Evolutionary conservation across 495 filamentous ascomycete species (phyloP).

Genomic region (Tuber melanosporum): DNA sequence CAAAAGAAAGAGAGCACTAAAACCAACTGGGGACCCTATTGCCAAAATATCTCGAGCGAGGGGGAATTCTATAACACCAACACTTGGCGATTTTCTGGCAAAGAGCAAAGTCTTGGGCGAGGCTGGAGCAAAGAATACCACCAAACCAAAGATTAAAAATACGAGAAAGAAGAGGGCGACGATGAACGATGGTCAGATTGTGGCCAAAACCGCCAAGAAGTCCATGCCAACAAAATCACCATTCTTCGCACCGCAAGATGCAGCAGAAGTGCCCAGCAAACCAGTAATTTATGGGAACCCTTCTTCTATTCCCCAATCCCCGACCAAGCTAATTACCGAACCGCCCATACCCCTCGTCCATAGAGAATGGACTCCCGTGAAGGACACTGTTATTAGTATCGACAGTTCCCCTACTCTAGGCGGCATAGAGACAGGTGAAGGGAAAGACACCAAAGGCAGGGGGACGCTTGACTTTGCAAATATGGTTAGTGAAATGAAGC

Average conservation of each 20-base stretch:
- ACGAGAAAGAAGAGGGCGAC: conserved; percentile 12
- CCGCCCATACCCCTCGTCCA: conserved; percentile 15
- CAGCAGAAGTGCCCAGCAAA: not conserved
- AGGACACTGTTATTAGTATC: conserved; percentile 13
- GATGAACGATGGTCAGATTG: conserved; percentile 20
- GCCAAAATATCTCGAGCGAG: not conserved
- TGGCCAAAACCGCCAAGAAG: conserved; percentile 24
- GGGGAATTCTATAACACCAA: not conserved
- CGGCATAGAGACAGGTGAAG: conserved; percentile 9
- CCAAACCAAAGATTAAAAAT: conserved; percentile 6
- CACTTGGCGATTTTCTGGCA: not conserved
- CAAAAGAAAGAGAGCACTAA: not conserved
- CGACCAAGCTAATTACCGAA: conserved; percentile 5
- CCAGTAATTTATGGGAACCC: conserved; percentile 2
- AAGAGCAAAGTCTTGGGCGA: not conserved
- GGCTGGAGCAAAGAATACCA: not conserved
- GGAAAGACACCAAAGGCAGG: conserved; percentile 5
- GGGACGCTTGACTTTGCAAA: conserved; percentile 11
- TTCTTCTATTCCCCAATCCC: conserved; percentile 8
- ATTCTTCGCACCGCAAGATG: conserved; percentile 13
- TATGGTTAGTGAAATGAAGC: conserved; percentile 23
- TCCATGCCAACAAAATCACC: conserved; percentile 19
- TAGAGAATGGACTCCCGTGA: conserved; percentile 35
- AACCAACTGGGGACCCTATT: not conserved
- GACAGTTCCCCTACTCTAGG: conserved; percentile 8